These are phyloP conservation scores for Bipolaris sorokiniana DNA, from an alignment of 2,329 filamentous ascomycete species.

Conservation along the genomic window DNA sequence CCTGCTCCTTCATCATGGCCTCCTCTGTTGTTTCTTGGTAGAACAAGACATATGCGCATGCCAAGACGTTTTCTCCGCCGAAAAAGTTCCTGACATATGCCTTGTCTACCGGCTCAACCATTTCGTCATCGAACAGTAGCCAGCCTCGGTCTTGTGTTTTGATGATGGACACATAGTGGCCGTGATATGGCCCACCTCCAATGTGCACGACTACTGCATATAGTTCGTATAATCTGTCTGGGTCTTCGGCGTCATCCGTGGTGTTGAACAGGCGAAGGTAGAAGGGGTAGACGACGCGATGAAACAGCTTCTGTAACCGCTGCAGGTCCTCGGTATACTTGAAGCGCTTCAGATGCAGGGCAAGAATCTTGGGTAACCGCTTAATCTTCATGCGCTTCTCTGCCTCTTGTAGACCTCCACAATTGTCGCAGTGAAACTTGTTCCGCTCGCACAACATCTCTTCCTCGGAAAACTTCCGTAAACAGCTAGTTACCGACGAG, in stretches of 20 bases:
- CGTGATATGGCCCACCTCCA: constrained; percentile 93
- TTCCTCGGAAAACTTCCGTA: constrained; percentile 95
- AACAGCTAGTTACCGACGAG: constrained; percentile 92
- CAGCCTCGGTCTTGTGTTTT: constrained; percentile 96
- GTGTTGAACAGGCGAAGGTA: constrained; percentile 97
- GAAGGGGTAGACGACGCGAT: constrained; percentile 95
- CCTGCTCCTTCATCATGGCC: constrained; percentile 76
- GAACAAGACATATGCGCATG: constrained; percentile 95
- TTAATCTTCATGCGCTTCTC: constrained; percentile 99
- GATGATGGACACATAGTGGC: constrained; percentile 96
- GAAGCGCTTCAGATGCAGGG: constrained; percentile 93
- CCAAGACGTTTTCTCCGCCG: constrained; percentile 81
- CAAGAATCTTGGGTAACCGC: constrained; percentile 85
- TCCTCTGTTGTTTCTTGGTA: constrained; percentile 88
- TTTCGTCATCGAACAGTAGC: constrained; percentile 96
- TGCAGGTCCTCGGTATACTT: constrained; percentile 98
- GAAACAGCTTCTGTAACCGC: constrained; percentile 92
- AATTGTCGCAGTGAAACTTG: constrained; percentile 98
- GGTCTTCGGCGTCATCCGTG: constrained; percentile 91
- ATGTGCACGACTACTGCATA: constrained; percentile 98
- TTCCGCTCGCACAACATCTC: constrained; percentile 98
- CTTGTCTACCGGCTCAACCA: constrained; percentile 98
- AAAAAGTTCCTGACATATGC: constrained; percentile 97
- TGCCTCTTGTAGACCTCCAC: constrained; percentile 93
- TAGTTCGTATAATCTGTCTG: constrained; percentile 91